phyloP scores from a whole-genome alignment of 345 rosid species.

The Salix brachista region DNA sequence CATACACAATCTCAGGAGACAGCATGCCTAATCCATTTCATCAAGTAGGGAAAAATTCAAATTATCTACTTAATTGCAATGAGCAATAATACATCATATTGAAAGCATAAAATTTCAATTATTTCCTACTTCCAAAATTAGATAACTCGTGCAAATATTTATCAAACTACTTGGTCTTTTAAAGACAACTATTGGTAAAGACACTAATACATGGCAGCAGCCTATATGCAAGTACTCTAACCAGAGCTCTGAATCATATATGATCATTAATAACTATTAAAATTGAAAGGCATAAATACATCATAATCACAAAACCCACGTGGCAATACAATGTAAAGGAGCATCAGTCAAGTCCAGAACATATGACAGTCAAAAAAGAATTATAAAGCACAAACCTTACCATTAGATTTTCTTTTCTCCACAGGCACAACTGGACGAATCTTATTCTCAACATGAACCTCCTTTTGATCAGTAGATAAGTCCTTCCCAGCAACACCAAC shows the following conservation, averaged over 20 bases:
- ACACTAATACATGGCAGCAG: neutral
- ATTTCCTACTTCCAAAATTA: neutral
- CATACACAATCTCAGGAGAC: neutral
- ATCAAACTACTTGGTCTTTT: neutral
- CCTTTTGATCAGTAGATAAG: constrained; percentile 36
- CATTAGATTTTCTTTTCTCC: constrained; percentile 79
- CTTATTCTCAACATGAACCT: constrained; percentile 34
- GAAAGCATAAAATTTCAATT: neutral
- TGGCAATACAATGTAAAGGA: neutral
- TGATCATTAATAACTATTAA: neutral
- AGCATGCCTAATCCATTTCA: neutral
- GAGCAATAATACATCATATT: neutral
- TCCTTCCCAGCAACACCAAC: constrained; percentile 46
- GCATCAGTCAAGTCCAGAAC: neutral
- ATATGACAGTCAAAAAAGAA: neutral
- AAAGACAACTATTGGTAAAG: neutral
- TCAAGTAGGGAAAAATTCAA: neutral
- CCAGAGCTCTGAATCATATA: neutral
- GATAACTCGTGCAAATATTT: neutral
- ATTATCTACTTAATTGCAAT: neutral
- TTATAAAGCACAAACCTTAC: constrained; percentile 33
- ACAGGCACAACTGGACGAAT: constrained; percentile 32
- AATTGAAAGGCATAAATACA: neutral
- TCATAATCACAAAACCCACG: too few species aligned
- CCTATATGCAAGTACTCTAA: neutral